Base-by-base conservation (phyloP, 1,284 basidiomycete species). In the Sutorius eximius region DNA sequence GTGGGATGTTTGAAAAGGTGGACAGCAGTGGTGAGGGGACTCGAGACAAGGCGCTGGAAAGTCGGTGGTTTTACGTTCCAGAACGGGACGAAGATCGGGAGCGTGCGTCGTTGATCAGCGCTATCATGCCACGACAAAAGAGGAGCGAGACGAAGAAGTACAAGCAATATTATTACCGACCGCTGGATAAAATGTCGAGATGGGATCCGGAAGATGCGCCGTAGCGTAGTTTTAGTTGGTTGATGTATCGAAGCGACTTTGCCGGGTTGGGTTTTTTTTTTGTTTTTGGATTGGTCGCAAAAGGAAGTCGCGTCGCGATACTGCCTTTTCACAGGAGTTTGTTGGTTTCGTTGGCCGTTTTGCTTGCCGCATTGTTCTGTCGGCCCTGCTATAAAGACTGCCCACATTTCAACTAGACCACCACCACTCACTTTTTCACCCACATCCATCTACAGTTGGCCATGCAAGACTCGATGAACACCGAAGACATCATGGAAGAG, bases 111-210 rank as follows among this genome's bases (percentile, higher is more conserved):
- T 69, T 90, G 51, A 78, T 89, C 51, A 70, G 74, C 57, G 83
- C 81, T 56, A 82, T 89, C 75, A 87, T 89, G 85, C 86, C 86
- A 3, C 81, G 86, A 16, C 85, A 77, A 53, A 89, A 89, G 71
- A 72, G 89, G 53, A 83, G 71, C 48, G 86, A 82, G 71, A 89
- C 87, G 67, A 89, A 84, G 77, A 86, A 87, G 72, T 86, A 85
- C 58, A 91, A 91, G 69, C 86, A 89, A 68, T 91, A 91, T 72
- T 91, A 90, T 71, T 91, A 83, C 74, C 78, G 77, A 38, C 88
- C 88, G 13, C 65, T 86, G 56, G 81, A 71, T 32, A 86, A 82
- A 69, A 80, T 83, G n/a, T 78, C 80, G 44, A 72, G 78, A 58
- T 86, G 83, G 83, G 83, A 86, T 69, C 70, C 77, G 4, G 83